Percentiles rank a stretch among this genome's conserved stretches.
Evolutionary conservation across 2,329 filamentous ascomycete genomes (phyloP).

Genomic region (Stagonosporopsis rhizophila): DNA sequence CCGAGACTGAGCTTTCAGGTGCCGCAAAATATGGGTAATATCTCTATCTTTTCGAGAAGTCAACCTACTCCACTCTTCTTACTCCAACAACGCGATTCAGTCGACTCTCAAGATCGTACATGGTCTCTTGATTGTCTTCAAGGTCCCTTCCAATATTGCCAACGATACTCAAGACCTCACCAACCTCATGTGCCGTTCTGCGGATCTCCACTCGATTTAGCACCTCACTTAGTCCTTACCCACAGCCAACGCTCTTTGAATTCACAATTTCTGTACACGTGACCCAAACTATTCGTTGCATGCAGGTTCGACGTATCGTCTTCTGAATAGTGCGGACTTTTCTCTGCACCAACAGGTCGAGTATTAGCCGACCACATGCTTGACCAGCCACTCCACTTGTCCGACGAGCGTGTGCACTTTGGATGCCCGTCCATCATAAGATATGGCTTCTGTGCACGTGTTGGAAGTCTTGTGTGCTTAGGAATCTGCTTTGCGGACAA

Average conservation of each 20-base stretch:
- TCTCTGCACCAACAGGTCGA: slow-evolving; percentile 2
- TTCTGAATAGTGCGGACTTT: slow-evolving; percentile 25
- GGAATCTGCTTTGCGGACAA: no score
- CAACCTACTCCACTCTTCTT: slow-evolving; percentile 26
- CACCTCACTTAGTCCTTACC: slow-evolving; percentile 46
- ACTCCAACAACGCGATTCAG: slow-evolving; percentile 34
- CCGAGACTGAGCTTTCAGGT: neutral
- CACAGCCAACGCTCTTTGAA: slow-evolving; percentile 47
- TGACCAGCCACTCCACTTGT: no score
- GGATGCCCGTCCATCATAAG: no score
- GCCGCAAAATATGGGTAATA: neutral
- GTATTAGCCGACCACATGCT: no score
- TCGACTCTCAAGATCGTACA: slow-evolving; percentile 27
- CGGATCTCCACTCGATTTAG: slow-evolving; percentile 50
- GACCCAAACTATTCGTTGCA: slow-evolving; percentile 35
- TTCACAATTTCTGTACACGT: slow-evolving; percentile 45
- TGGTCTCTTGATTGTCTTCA: slow-evolving; percentile 21
- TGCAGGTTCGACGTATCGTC: slow-evolving; percentile 28
- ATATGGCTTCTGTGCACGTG: no score
- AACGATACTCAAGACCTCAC: slow-evolving; percentile 28
- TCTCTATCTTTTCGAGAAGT: neutral
- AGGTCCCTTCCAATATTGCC: slow-evolving; percentile 31
- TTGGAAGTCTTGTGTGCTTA: no score
- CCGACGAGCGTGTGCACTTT: no score
- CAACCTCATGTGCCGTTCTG: slow-evolving; percentile 44